Evolutionary conservation across 495 filamentous ascomycete species (phyloP).

Genomic region (Articulospora tetracladia): DNA sequence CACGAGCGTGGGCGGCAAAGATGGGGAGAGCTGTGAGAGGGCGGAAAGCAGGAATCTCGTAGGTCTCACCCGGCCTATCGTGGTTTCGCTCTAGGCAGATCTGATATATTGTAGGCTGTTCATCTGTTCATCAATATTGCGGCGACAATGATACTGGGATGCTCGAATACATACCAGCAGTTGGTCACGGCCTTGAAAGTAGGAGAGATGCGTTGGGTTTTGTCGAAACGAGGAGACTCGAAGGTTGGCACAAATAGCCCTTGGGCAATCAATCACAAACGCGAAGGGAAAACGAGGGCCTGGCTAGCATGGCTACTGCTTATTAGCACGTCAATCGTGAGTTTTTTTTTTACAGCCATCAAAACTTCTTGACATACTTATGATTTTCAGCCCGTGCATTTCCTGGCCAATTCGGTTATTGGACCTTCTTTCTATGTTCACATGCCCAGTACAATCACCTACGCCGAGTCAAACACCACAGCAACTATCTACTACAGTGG

Average conservation of each 20-base stretch:
- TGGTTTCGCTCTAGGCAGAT: background rate
- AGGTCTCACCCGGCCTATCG: background rate
- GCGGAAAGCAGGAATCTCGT: constrained; percentile 9
- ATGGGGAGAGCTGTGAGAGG: constrained; percentile 6
- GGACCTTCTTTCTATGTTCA: constrained; percentile 8
- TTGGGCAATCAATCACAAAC: constrained; percentile 8
- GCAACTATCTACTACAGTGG: background rate
- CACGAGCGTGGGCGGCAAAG: constrained; percentile 3
- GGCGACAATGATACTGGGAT: constrained; percentile 9
- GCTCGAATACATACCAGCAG: constrained; percentile 15
- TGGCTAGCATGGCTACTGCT: constrained; percentile 6
- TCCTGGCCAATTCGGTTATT: constrained; percentile 7
- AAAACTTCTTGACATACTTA: background rate
- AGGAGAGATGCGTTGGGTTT: constrained; percentile 4
- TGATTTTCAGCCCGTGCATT: background rate
- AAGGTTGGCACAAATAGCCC: constrained; percentile 12
- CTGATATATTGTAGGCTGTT: background rate
- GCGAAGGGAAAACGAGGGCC: constrained; percentile 1
- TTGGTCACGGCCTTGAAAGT: constrained; percentile 5
- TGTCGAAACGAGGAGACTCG: constrained; percentile 8
- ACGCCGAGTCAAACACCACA: background rate
- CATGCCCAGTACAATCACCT: constrained; percentile 1
- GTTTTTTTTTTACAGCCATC: background rate
- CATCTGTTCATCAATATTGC: constrained; percentile 16
- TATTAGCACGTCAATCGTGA: constrained; percentile 7